Conservation (phyloP, 2,329 filamentous ascomycete genomes). For the Helicocarpus griseus region DNA sequence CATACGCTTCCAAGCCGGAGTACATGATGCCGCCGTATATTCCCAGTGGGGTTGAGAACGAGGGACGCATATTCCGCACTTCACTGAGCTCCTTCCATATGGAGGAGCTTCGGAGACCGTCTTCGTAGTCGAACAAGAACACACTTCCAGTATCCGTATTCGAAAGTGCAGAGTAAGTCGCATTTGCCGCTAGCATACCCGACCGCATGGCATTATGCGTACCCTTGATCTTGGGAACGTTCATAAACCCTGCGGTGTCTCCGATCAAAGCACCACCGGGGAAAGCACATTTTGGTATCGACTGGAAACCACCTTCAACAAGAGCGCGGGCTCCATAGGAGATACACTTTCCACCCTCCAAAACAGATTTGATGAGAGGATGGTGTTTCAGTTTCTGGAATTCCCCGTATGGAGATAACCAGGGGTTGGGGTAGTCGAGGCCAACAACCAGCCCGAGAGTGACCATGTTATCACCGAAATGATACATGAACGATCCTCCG, state of each 20-base stretch:
- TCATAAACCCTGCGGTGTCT: slow-evolving; percentile 92
- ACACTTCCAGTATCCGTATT: slow-evolving; percentile 54
- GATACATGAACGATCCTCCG: slow-evolving; percentile 98
- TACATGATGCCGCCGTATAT: slow-evolving; percentile 85
- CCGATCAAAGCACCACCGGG: slow-evolving; percentile 92
- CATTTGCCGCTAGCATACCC: slow-evolving; percentile 91
- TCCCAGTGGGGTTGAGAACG: slow-evolving; percentile 80
- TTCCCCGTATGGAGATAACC: slow-evolving; percentile 88
- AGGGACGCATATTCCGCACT: slow-evolving; percentile 95
- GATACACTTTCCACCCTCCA: slow-evolving; percentile 96
- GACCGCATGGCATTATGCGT: slow-evolving; percentile 97
- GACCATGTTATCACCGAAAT: slow-evolving; percentile 96
- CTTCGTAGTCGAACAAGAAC: slow-evolving; percentile 92
- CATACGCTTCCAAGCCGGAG: slow-evolving; percentile 81
- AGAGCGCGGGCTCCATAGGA: slow-evolving; percentile 89
- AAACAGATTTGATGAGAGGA: slow-evolving; percentile 71
- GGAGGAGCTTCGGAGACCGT: slow-evolving; percentile 68
- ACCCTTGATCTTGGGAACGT: slow-evolving; percentile 97
- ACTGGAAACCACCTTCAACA: slow-evolving; percentile 93
- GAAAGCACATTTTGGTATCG: slow-evolving; percentile 93
- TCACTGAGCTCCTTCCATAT: slow-evolving; percentile 94
- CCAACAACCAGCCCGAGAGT: slow-evolving; percentile 85
- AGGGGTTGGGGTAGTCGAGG: slow-evolving; percentile 92
- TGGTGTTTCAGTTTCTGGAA: slow-evolving; percentile 99
- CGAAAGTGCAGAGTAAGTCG: slow-evolving; percentile 68